Base-by-base conservation (phyloP, 1,139 yeast genomes). In the Saccharomyces hybrid region DNA sequence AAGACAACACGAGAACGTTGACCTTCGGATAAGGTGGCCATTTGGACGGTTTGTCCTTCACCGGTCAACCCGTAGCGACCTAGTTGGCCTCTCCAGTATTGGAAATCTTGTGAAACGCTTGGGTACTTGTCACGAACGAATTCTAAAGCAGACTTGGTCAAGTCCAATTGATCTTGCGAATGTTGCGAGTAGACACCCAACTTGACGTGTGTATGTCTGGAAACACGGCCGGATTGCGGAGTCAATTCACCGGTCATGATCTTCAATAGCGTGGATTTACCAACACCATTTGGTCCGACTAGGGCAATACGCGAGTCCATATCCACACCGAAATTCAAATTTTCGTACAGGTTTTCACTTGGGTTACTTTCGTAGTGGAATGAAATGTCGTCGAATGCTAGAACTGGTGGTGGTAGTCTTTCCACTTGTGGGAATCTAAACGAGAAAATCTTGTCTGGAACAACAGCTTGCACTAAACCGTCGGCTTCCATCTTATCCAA, bases 401-500 rank as follows among this genome's bases (percentile, higher is more conserved):
- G 79, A 51, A 93, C 99, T 71, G 99, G 99, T 62, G 99, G 99
- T 61, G 99, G 99, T 66, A 93, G 81, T 80, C 95, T 90, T 74
- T 93, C 99, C 60, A 93, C 96, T 49, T 84, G 91, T 55, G 98
- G 91, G 82, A 95, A 93, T 70, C 87, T 81, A 82, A 93, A 93
- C 2, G 95, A 83, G 74, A 93, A 93, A 34, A 90, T 96, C 76
- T 81, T 88, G 73, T 93, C 99, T 53, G 88, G 88, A 57, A 83
- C 91, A 62, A 95, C 99, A 57, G 96, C 85, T 75, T 88, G 89
- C 69, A 93, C 87, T 68, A 93, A 82, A 71, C 99, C 99, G 73
- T 93, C 99, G 64, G 99, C 99, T 78, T 93, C 99, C 99, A 93
- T 95, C 84, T 95, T 95, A 77, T 93, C 99, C 75, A 93, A 81